A percentile compares a stretch with the other conserved stretches of the same genome.
These are phyloP conservation scores for Ambrosiella cleistominuta DNA, from an alignment of 2,329 filamentous ascomycete genomes.

Conservation along the genomic window DNA sequence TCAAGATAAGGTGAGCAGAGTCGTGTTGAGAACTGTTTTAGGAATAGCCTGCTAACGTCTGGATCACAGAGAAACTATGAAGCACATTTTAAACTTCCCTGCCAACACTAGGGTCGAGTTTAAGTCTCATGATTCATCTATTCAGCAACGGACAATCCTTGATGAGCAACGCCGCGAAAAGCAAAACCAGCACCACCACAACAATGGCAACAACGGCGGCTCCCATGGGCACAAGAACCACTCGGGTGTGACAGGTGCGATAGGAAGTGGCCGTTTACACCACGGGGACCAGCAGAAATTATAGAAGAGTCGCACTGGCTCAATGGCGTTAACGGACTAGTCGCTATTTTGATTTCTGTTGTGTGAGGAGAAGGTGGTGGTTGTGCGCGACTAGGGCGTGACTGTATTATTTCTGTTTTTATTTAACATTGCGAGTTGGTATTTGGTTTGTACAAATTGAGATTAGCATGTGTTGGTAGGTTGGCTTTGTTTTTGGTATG, in stretches of 20 bases:
- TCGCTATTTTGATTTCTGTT: background rate
- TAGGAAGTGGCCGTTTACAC: constrained; percentile 8
- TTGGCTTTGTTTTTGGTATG: no score
- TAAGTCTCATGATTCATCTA: constrained; percentile 92
- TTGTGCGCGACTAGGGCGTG: no score
- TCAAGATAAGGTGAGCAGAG: constrained; percentile 71
- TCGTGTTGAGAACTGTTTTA: background rate
- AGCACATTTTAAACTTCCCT: constrained; percentile 71
- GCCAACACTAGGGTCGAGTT: constrained; percentile 81
- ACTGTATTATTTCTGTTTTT: no score
- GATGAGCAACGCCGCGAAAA: constrained; percentile 87
- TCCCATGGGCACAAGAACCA: background rate
- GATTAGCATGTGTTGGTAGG: no score
- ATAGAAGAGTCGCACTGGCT: background rate
- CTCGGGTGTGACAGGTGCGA: background rate
- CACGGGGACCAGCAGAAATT: background rate
- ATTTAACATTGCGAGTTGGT: no score
- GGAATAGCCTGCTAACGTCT: constrained; percentile 8
- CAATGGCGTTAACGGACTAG: background rate
- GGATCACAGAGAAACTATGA: constrained; percentile 65
- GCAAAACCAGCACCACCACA: constrained; percentile 29
- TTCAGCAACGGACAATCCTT: constrained; percentile 76
- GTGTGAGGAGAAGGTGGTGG: background rate
- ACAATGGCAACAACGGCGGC: constrained; percentile 18
- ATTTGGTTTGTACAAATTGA: no score